A percentile compares a stretch with the other conserved stretches of the same genome.
Evolutionary conservation across 2,329 filamentous ascomycete genomes (phyloP).

Genomic region (Beauveria medogensis): DNA sequence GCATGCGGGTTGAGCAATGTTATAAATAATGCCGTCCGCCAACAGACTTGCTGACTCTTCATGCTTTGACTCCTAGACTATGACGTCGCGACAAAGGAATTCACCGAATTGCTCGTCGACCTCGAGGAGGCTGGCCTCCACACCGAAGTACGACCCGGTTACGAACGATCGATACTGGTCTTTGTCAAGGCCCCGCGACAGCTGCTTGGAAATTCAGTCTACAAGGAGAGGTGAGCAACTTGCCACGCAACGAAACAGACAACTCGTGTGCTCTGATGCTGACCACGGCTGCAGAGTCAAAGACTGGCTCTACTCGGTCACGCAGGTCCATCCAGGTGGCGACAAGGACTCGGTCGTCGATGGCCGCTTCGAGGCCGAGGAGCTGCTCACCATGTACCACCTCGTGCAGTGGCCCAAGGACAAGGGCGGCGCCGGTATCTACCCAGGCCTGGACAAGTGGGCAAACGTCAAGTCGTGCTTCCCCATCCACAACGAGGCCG

Average conservation of each 20-base stretch:
- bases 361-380: conserved; percentile 51
- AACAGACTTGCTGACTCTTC: not conserved
- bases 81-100: conserved; percentile 26
- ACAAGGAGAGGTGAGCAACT: conserved; percentile 51
- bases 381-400: conserved; percentile 62
- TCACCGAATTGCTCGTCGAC: conserved; percentile 44
- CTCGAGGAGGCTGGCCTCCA: conserved; percentile 57
- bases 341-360: conserved; percentile 44
- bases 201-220: conserved; percentile 56
- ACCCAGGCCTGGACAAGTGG: conserved; percentile 50
- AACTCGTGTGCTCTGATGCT: not conserved
- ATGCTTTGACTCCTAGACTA: conserved; percentile 19
- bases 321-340: conserved; percentile 52
- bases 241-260: not conserved
- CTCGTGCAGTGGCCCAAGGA: conserved; percentile 51
- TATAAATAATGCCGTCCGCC: not conserved
- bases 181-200: conserved; percentile 58
- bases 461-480: conserved; percentile 53
- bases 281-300: conserved; percentile 44
- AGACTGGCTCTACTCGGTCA: conserved; percentile 68
- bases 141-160: conserved; percentile 63
- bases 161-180: conserved; percentile 57
- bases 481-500: conserved; percentile 50
- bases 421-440: conserved; percentile 55
- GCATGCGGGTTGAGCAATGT: not conserved